Conservation (phyloP, 495 filamentous ascomycete genomes). For the Lophiostoma macrostomum region DNA sequence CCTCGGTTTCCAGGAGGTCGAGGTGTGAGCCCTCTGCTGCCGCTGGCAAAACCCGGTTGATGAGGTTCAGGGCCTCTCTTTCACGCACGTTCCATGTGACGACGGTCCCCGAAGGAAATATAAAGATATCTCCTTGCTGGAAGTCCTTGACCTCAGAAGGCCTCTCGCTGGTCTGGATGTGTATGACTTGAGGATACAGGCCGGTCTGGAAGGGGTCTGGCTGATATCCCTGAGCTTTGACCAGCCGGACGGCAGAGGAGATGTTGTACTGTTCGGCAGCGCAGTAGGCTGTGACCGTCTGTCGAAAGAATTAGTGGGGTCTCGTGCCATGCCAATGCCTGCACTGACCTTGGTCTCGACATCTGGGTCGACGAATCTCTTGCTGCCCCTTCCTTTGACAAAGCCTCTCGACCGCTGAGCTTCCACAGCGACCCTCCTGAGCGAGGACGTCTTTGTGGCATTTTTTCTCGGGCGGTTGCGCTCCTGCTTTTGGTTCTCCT, state of each 20-base stretch:
- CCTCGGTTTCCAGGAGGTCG: slow-evolving; percentile 73
- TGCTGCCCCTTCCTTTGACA: slow-evolving; percentile 37
- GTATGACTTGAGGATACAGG: slow-evolving; percentile 65
- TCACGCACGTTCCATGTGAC: slow-evolving; percentile 84
- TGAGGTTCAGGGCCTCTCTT: slow-evolving; percentile 66
- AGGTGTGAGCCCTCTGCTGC: slow-evolving; percentile 74
- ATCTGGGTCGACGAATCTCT: slow-evolving; percentile 41
- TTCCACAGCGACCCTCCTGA: slow-evolving; percentile 41
- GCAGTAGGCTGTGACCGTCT: slow-evolving; percentile 76
- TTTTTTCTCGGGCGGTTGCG: slow-evolving; percentile 22
- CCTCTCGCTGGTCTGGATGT: slow-evolving; percentile 59
- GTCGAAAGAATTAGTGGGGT: not conserved
- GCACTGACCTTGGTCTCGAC: slow-evolving; percentile 39
- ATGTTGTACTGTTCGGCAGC: slow-evolving; percentile 86
- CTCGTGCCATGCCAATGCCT: not conserved
- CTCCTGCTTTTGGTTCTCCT: slow-evolving; percentile 3
- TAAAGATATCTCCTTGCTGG: slow-evolving; percentile 77
- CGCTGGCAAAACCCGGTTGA: slow-evolving; percentile 65
- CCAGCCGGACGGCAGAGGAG: slow-evolving; percentile 62
- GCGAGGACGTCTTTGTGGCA: slow-evolving; percentile 33
- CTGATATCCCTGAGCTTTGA: slow-evolving; percentile 67
- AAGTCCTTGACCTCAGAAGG: slow-evolving; percentile 61
- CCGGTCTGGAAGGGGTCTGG: slow-evolving; percentile 60
- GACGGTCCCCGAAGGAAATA: slow-evolving; percentile 96
- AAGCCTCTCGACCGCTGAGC: slow-evolving; percentile 40